These are phyloP conservation scores for Carex arenaria DNA, from an alignment of 202 grass and related monocot species.

Conservation along the genomic window DNA sequence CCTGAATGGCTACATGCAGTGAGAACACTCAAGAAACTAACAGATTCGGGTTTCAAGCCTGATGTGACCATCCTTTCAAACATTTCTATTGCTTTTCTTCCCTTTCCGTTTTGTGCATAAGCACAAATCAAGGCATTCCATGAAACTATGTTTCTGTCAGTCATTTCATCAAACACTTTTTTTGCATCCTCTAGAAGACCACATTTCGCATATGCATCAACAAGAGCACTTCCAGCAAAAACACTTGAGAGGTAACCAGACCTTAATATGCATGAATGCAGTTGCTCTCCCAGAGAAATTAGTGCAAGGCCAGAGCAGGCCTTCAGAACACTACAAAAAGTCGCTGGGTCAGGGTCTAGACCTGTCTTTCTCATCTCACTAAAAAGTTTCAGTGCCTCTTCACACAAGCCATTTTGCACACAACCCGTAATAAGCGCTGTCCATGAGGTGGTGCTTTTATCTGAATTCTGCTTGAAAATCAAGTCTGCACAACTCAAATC, in stretches of 20 bases:
- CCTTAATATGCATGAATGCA: conserved; percentile 64
- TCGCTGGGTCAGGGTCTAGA: conserved; percentile 51
- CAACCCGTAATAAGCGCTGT: conserved; percentile 70
- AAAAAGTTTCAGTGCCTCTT: conserved; percentile 60
- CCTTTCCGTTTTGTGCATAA: conserved; percentile 68
- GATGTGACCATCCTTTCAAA: conserved; percentile 61
- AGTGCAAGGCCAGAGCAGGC: conserved; percentile 64
- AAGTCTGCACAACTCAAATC: conserved; percentile 39
- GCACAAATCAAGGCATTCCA: conserved; percentile 83
- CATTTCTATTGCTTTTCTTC: conserved; percentile 61
- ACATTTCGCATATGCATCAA: conserved; percentile 77
- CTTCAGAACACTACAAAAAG: conserved; percentile 74
- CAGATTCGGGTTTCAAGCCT: conserved; percentile 60
- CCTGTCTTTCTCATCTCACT: conserved; percentile 64
- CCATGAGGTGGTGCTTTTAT: conserved; percentile 63
- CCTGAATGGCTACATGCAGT: conserved; percentile 81
- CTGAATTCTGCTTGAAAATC: conserved; percentile 48
- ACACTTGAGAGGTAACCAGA: conserved; percentile 59
- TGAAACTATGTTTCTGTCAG: conserved; percentile 69
- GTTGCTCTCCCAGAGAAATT: conserved; percentile 58
- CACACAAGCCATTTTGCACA: conserved; percentile 60
- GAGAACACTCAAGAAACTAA: conserved; percentile 77
- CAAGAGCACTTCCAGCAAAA: conserved; percentile 74
- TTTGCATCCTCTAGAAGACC: conserved; percentile 56
- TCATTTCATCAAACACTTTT: conserved; percentile 61